These are phyloP conservation scores for Pichia exigua DNA, from an alignment of 805 yeast genomes.

Conservation along the genomic window DNA sequence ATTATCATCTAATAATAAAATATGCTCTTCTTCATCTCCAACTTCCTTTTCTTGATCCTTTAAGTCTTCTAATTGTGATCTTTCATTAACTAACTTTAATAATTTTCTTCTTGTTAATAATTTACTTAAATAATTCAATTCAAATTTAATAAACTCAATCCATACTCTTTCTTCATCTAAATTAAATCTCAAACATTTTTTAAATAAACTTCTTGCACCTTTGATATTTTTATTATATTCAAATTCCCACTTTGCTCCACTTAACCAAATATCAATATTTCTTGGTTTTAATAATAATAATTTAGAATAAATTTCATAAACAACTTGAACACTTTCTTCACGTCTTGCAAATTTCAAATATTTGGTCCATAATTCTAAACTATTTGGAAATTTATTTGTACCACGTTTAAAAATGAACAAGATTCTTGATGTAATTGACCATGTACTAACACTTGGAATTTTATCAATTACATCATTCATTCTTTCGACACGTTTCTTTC, in stretches of 20 bases:
- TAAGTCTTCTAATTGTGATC: conserved; percentile 50
- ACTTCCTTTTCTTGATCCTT: conserved; percentile 31
- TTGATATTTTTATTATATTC: conserved; percentile 82
- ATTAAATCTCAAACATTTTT: conserved; percentile 78
- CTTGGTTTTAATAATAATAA: conserved; percentile 85
- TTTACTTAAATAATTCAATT: conserved; percentile 77
- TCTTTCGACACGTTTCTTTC: conserved; percentile 63
- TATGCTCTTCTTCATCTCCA: conserved; percentile 16
- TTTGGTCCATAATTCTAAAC: conserved; percentile 67
- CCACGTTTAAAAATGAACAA: conserved; percentile 80
- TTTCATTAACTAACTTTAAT: conserved; percentile 67
- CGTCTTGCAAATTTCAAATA: conserved; percentile 63
- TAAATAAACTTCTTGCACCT: conserved; percentile 81
- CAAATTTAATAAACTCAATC: conserved; percentile 83
- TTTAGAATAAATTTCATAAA: conserved; percentile 69
- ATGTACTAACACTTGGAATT: conserved; percentile 67
- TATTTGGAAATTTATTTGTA: conserved; percentile 69
- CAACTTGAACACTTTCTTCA: conserved; percentile 60
- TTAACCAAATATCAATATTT: conserved; percentile 83
- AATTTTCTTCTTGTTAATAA: conserved; percentile 77
- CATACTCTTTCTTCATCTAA: conserved; percentile 65
- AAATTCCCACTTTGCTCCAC: conserved; percentile 90
- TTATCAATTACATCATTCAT: conserved; percentile 50
- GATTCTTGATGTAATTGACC: conserved; percentile 79
- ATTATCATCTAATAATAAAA: conserved; percentile 16